Base-by-base conservation (phyloP, 495 filamentous ascomycete species). In the Penicillium fimorum region DNA sequence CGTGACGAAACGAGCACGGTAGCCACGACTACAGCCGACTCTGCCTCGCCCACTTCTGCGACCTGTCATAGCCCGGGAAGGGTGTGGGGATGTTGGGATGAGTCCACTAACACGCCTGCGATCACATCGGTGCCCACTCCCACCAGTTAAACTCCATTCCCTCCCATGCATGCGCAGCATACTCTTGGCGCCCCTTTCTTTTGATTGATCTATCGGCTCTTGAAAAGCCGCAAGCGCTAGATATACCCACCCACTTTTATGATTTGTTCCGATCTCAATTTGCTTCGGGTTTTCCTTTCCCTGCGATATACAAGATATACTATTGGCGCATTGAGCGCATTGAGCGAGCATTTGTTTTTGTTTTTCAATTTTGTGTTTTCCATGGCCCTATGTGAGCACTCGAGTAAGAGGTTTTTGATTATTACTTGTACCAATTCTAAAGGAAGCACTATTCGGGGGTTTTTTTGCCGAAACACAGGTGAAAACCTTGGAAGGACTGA, bases 1-100 rank as follows among this genome's bases (percentile, higher is more conserved):
- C 80, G 81, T 30, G 82, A 85, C 58, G 69, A 77, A 52, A 78
- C 75, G 29, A 83, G 80, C 2, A 82, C 80, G 5, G 72, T 44
- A 11, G 42, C 20, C 1, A 37, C 52, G 2, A 24, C 51, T n/a
- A 53, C 41, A 2, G 29, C 46, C 22, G 15, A 9, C 6, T 37
- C 30, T 37, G 15, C 1, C 8, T 17, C 41, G 12, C 29, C 51
- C 11, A 37, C 51, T 24, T 37, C 41, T 7, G 8, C 30, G 18
- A 37, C 9, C 9, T 53, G 20, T 22, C 30, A n/a, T 35, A 53
- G 13, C 12, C 41, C 32, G 6, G 30, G 51, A 11, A 12, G n/a
- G 10, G 12, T 53, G 0, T 53, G 41, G 40, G 38, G 48, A 24
- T 45, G 42, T 13, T 25, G 41, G 40, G 30, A 43, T 35, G 13